Percentiles rank a stretch among this genome's conserved stretches.
phyloP scores from a whole-genome alignment of 2,329 filamentous ascomycete genomes.

The Aspergillus sp. region DNA sequence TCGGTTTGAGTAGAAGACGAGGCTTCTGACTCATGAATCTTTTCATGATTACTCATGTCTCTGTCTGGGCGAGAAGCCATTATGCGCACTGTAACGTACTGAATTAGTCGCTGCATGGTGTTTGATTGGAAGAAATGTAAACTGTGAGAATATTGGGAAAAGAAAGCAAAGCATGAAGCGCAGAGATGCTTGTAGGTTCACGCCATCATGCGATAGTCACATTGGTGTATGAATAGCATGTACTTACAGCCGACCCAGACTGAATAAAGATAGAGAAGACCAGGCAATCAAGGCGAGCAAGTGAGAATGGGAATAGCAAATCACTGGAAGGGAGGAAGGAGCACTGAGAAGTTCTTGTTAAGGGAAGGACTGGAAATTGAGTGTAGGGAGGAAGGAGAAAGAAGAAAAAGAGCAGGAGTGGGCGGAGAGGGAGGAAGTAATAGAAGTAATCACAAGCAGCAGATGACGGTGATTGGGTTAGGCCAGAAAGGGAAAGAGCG shows the following conservation, averaged over 20 bases:
- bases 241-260: constrained; percentile 11
- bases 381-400: constrained; percentile 4
- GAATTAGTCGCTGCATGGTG: constrained; percentile 1
- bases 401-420: constrained; percentile 2
- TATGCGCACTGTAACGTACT: constrained; percentile 11
- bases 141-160: not conserved
- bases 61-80: constrained; percentile 25
- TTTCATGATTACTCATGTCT: constrained; percentile 25
- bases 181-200: not conserved
- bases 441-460: constrained; percentile 7
- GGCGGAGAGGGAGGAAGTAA: not conserved
- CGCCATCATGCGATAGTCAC: not conserved
- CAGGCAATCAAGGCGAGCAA: not conserved
- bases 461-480: constrained; percentile 1
- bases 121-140: not conserved
- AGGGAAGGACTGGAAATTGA: not conserved
- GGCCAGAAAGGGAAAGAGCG: constrained; percentile 16
- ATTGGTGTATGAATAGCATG: not conserved
- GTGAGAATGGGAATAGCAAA: not conserved
- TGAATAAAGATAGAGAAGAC: not conserved
- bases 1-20: constrained; percentile 37
- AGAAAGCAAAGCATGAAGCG: not conserved
- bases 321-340: constrained; percentile 1
- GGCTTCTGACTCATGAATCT: constrained; percentile 32
- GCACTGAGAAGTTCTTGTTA: not conserved